Conservation (phyloP, 2,329 filamentous ascomycete genomes). For the Cordyceps fumosorosea region DNA sequence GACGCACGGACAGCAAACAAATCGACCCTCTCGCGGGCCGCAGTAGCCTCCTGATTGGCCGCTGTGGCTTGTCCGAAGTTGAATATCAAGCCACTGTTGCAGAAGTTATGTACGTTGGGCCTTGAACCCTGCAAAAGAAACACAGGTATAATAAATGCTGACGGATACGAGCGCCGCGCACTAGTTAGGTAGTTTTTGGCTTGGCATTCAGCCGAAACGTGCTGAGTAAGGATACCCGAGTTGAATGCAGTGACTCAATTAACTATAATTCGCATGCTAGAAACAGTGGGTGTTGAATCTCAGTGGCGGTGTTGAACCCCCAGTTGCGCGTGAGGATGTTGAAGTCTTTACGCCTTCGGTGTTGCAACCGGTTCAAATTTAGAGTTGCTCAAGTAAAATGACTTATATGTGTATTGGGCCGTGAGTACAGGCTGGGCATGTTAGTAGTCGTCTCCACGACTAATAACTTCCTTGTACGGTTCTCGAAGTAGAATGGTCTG, state of each 20-base stretch:
- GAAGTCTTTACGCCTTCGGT: conserved; percentile 4
- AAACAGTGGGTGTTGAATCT: not conserved
- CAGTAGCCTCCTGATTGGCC: not conserved
- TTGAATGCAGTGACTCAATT: not conserved
- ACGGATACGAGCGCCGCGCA: not conserved
- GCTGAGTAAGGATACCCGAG: not conserved
- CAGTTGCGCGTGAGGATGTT: not conserved
- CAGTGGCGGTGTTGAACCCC: conserved; percentile 7
- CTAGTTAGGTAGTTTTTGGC: not conserved
- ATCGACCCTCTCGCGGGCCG: not conserved
- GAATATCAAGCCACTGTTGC: not conserved
- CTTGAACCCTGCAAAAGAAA: not conserved
- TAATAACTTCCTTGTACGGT: conserved; percentile 43
- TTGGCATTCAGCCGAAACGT: not conserved
- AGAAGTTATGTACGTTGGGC: too few relatives aligned
- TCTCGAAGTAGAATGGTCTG: conserved; percentile 42
- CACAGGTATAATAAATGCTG: not conserved
- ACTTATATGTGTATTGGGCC: not conserved
- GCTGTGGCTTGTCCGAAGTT: not conserved
- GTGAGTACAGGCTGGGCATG: not conserved
- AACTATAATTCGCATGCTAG: too few relatives aligned
- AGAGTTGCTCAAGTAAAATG: not conserved
- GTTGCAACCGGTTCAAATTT: not conserved
- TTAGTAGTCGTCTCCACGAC: conserved; percentile 47
- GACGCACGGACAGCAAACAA: conserved; percentile 8